Percentiles rank a stretch among this genome's conserved stretches.
Conservation (phyloP, 345 rosid species). For the Adansonia digitata region DNA sequence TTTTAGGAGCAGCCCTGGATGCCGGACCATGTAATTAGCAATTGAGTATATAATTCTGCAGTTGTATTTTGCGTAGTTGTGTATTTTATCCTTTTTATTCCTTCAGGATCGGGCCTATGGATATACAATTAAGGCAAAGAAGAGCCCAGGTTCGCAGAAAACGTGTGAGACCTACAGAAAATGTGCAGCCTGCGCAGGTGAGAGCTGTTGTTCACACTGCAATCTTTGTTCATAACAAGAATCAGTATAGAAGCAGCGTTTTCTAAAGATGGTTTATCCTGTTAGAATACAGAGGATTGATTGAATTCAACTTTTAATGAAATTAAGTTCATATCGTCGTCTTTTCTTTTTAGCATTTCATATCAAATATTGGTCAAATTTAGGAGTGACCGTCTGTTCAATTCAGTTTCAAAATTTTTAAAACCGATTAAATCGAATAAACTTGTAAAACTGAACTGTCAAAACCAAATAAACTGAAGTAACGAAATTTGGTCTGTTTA, state of each 20-base stretch:
- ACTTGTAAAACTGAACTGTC: too few relatives aligned
- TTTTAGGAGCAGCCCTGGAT: constrained; percentile 25
- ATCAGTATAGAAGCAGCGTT: background rate
- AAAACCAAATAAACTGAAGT: too few relatives aligned
- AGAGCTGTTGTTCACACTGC: background rate
- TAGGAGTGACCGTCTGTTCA: too few relatives aligned
- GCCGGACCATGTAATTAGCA: constrained; percentile 35
- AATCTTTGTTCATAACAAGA: background rate
- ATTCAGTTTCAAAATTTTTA: too few relatives aligned
- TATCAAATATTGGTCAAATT: background rate
- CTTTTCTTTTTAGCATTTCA: background rate
- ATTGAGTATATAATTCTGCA: background rate
- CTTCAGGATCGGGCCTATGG: constrained; percentile 41
- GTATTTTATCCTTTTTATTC: background rate
- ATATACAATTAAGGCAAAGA: constrained; percentile 20
- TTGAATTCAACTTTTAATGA: background rate
- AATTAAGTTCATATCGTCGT: background rate
- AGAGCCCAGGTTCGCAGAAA: constrained; percentile 15
- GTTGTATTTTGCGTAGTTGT: background rate
- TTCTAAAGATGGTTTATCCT: background rate
- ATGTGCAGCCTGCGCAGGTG: constrained; percentile 28
- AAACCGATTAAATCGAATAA: too few relatives aligned
- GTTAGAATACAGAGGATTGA: background rate
- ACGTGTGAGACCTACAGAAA: constrained; percentile 5
- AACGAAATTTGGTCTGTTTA: too few relatives aligned